Conservation (phyloP, 1,284 basidiomycete genomes). For the Afroboletus lepidellus region DNA sequence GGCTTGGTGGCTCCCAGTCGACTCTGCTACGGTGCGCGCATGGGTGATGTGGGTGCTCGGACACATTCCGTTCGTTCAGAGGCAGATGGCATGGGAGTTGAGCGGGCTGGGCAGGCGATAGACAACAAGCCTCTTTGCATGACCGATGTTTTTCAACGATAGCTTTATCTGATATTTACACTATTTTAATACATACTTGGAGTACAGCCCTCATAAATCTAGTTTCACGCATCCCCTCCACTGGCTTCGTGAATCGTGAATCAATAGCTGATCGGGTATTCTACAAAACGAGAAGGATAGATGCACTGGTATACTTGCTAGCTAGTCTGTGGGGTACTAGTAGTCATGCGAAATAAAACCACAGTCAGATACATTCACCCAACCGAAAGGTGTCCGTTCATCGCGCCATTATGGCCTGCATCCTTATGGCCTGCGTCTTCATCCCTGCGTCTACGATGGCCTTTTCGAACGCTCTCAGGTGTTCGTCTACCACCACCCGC, state of each 20-base stretch:
- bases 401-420: conserved; percentile 70
- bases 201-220: no score
- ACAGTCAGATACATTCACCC: conserved; percentile 1
- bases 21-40: conserved; percentile 9
- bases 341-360: conserved; percentile 10
- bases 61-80: conserved; percentile 13
- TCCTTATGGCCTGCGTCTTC: conserved; percentile 72
- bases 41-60: conserved; percentile 20
- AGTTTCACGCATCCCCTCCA: no score
- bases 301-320: conserved; percentile 21
- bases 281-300: conserved; percentile 28
- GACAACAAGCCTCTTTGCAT: background rate
- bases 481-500: conserved; percentile 67
- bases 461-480: conserved; percentile 67
- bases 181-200: no score
- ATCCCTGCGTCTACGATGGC: conserved; percentile 66
- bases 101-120: conserved; percentile 24
- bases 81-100: conserved; percentile 19
- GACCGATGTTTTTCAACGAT: no score
- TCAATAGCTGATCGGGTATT: conserved; percentile 2
- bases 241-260: no score
- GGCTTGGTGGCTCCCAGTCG: conserved; percentile 24
- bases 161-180: no score
- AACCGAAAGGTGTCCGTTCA: conserved; percentile 7
- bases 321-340: conserved; percentile 11